Conservation (phyloP, 331 rosid genomes). For the Rosa hybrid region DNA sequence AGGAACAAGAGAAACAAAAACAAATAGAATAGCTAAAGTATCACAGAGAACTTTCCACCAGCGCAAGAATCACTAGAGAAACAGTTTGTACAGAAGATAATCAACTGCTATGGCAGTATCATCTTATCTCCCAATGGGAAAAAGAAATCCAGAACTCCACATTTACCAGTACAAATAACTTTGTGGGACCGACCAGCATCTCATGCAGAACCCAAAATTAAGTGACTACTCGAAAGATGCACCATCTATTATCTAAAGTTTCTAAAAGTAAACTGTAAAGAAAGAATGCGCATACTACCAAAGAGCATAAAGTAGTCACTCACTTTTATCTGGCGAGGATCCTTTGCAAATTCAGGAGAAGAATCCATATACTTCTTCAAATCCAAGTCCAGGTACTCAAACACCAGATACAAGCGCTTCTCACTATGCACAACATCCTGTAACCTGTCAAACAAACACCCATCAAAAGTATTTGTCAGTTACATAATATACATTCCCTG, state of each 20-base stretch:
- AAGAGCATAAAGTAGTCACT: background rate
- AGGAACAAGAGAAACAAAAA: background rate
- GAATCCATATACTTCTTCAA: conserved; percentile 98
- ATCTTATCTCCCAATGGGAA: background rate
- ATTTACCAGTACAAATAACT: background rate
- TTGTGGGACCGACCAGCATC: background rate
- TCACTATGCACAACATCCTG: conserved; percentile 97
- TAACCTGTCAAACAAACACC: conserved; percentile 56
- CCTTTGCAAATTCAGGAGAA: conserved; percentile 83
- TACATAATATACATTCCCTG: background rate
- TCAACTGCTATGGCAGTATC: background rate
- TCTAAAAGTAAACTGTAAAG: too few relatives aligned
- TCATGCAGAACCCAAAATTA: background rate
- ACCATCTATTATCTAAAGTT: too few relatives aligned
- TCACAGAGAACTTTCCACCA: too few relatives aligned
- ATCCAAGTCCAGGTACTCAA: conserved; percentile 96
- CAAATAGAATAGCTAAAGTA: too few relatives aligned
- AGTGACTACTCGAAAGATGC: too few relatives aligned
- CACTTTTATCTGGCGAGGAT: conserved; percentile 85
- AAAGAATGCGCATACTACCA: background rate
- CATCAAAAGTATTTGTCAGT: conserved; percentile 1
- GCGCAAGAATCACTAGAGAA: background rate
- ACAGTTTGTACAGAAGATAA: background rate
- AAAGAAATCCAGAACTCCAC: background rate
- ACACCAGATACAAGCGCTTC: conserved; percentile 89